Percentiles rank a stretch among this genome's conserved stretches.
Conservation (phyloP, 108 stramenopile genomes). For the Bacterosira constricta region DNA sequence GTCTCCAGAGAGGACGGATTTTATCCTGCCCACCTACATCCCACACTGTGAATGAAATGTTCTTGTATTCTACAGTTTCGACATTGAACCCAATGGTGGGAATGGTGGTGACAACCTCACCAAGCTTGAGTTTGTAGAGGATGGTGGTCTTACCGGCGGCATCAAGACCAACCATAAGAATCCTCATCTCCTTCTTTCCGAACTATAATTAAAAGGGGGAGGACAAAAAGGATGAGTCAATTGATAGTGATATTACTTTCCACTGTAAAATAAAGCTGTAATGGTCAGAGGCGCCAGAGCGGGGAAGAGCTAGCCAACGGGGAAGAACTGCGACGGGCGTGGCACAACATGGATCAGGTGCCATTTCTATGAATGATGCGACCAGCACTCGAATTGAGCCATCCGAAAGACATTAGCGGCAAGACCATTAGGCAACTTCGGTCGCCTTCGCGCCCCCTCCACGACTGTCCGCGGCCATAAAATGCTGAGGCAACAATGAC, state of each 20-base stretch:
- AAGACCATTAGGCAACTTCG: too few species aligned
- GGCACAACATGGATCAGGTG: too few species aligned
- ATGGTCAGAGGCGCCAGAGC: background rate
- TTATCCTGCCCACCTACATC: conserved; percentile 99
- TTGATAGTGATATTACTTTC: background rate
- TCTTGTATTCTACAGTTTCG: conserved; percentile 96
- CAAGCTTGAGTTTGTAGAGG: conserved; percentile 99
- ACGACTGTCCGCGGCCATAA: too few species aligned
- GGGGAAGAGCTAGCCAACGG: too few species aligned
- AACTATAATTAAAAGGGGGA: conserved; percentile 55
- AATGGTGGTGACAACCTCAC: conserved; percentile 98
- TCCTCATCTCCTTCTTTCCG: conserved; percentile 99
- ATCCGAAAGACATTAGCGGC: too few species aligned
- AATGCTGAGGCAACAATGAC: background rate
- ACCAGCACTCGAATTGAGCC: too few species aligned
- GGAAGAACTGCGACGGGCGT: too few species aligned
- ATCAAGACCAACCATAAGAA: conserved; percentile 99
- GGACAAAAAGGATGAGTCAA: background rate
- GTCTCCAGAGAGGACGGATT: conserved; percentile 98
- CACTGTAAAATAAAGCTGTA: background rate
- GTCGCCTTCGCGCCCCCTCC: too few species aligned
- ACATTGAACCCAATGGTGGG: conserved; percentile 99
- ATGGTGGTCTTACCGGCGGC: conserved; percentile 99
- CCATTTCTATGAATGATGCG: too few species aligned
- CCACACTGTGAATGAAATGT: conserved; percentile 95